phyloP scores from a whole-genome alignment of 2,329 filamentous ascomycete species.

The Pseudogymnoascus sp. region DNA sequence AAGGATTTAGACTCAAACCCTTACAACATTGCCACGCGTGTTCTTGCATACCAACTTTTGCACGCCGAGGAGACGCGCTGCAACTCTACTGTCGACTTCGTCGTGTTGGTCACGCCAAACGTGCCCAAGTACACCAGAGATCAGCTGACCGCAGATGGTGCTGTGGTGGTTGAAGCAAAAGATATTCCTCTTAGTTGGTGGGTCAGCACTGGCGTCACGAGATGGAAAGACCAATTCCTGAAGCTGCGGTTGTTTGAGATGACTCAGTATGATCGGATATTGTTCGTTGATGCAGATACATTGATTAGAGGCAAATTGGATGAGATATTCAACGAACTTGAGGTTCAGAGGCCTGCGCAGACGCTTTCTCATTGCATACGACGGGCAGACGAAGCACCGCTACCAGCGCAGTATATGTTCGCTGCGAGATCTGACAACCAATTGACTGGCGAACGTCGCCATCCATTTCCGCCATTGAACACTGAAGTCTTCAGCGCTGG shows the following conservation, averaged over 20 bases:
- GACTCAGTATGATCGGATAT: slow-evolving; percentile 32
- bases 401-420: slow-evolving; percentile 30
- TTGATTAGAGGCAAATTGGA: slow-evolving; percentile 30
- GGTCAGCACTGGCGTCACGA: slow-evolving; percentile 29
- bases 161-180: slow-evolving; percentile 30
- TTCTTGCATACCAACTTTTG: slow-evolving; percentile 34
- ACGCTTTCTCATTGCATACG: slow-evolving; percentile 17
- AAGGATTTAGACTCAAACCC: slow-evolving; percentile 25
- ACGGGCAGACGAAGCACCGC: slow-evolving; percentile 24
- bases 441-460: slow-evolving; percentile 26
- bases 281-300: slow-evolving; percentile 38
- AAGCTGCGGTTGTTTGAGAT: slow-evolving; percentile 36
- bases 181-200: slow-evolving; percentile 28
- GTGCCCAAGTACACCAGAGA: slow-evolving; percentile 27
- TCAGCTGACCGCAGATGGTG: slow-evolving; percentile 31
- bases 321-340: slow-evolving; percentile 30
- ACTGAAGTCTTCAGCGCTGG: slow-evolving; percentile 31
- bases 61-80: slow-evolving; percentile 30
- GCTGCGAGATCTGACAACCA: slow-evolving; percentile 29
- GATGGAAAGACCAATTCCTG: slow-evolving; percentile 36
- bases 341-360: slow-evolving; percentile 15
- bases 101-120: slow-evolving; percentile 30
- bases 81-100: slow-evolving; percentile 28
- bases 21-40: slow-evolving; percentile 33
- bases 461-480: slow-evolving; percentile 30